phyloP scores from a whole-genome alignment of 129 eudicot species.

The Calendula officinalis region DNA sequence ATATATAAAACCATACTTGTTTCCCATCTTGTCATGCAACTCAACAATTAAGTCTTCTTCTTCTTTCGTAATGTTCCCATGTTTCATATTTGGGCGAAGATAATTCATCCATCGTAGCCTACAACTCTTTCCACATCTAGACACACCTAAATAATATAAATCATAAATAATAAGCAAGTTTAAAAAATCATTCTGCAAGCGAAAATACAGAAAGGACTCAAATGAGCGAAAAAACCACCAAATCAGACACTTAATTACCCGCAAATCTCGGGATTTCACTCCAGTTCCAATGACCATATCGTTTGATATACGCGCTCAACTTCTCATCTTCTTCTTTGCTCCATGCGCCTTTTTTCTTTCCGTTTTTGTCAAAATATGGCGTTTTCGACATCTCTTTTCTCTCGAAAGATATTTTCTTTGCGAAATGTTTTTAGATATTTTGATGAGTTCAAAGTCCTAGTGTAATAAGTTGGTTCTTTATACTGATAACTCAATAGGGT shows the following conservation, averaged over 20 bases:
- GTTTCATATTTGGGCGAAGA: conserved; percentile 37
- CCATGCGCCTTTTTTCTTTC: conserved; percentile 2
- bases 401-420: too few relatives aligned
- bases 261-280: not conserved
- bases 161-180: too few relatives aligned
- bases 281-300: conserved; percentile 11
- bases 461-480: not conserved
- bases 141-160: too few relatives aligned
- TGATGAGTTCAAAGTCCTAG: not conserved
- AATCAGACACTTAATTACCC: not conserved
- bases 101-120: not conserved
- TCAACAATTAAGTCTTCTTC: conserved; percentile 32
- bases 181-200: too few relatives aligned
- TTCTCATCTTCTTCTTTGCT: conserved; percentile 5
- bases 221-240: not conserved
- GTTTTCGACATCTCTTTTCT: not conserved
- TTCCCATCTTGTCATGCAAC: conserved; percentile 24
- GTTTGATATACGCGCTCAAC: not conserved
- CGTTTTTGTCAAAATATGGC: not conserved
- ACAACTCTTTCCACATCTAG: not conserved
- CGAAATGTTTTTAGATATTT: not conserved
- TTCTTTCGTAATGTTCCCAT: conserved; percentile 31
- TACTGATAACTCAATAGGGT: not conserved
- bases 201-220: too few relatives aligned
- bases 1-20: conserved; percentile 20